A percentile compares a stretch with the other conserved stretches of the same genome.
phyloP scores from a whole-genome alignment of 2,329 filamentous ascomycete genomes.

The Cryphonectria nitschkei region DNA sequence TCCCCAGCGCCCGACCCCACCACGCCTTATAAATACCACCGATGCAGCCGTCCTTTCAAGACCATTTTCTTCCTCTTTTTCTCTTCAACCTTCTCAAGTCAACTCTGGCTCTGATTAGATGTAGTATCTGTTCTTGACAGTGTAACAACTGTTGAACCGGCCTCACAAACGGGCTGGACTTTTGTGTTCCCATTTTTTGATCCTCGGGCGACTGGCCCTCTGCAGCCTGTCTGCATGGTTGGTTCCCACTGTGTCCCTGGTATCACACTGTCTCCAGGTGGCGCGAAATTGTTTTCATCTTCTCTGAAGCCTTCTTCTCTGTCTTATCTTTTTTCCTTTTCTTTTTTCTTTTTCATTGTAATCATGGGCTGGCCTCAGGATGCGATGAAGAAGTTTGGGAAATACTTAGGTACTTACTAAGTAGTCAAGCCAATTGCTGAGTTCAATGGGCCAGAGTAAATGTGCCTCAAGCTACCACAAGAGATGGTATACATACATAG shows the following conservation, averaged over 20 bases:
- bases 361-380: slow-evolving; percentile 11
- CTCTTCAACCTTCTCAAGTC: slow-evolving; percentile 18
- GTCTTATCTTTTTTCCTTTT: neutral
- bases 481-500: no score
- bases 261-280: slow-evolving; percentile 22
- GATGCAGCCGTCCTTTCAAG: neutral
- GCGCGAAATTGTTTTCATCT: neutral
- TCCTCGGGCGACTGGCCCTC: slow-evolving; percentile 1
- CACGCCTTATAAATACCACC: neutral
- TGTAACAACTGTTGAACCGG: slow-evolving; percentile 15
- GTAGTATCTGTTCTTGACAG: slow-evolving; percentile 25
- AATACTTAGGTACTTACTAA: no score
- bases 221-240: neutral
- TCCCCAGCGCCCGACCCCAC: neutral
- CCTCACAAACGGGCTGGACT: neutral
- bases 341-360: slow-evolving; percentile 12
- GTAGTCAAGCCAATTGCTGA: no score
- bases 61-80: neutral
- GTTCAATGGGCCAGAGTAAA: neutral
- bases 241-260: slow-evolving; percentile 14
- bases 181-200: slow-evolving; percentile 2
- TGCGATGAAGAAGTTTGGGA: slow-evolving; percentile 1
- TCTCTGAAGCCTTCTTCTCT: neutral
- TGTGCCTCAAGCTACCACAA: neutral
- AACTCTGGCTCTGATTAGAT: slow-evolving; percentile 18